Evolutionary conservation across 345 rosid genomes (phyloP).

Genomic region (Streptanthus diversifolius): DNA sequence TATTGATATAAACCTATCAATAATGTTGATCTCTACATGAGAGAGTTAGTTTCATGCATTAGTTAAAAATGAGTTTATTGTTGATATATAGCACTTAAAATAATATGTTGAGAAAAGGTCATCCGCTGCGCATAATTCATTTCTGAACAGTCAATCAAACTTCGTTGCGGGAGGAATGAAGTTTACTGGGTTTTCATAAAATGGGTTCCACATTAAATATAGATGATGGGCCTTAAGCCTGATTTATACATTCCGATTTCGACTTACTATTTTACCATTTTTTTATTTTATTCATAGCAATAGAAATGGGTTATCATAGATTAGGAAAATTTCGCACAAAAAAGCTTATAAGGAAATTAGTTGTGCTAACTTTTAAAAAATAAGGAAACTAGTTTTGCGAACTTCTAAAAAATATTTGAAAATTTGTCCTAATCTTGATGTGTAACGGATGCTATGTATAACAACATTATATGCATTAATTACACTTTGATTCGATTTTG

Average conservation of each 20-base stretch:
- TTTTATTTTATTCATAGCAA: neutral
- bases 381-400: neutral
- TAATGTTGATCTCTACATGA: neutral
- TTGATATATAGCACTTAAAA: neutral
- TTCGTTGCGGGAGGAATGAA: neutral
- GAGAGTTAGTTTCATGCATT: neutral
- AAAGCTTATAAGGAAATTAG: neutral
- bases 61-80: neutral
- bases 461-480: slow-evolving; percentile 8
- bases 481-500: slow-evolving; percentile 2
- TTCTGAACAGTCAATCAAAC: neutral
- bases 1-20: no score
- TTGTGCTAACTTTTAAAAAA: neutral
- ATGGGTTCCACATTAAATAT: neutral
- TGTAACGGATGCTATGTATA: slow-evolving; percentile 20
- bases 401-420: neutral
- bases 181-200: neutral
- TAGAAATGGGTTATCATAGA: neutral
- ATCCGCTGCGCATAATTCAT: neutral
- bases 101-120: neutral
- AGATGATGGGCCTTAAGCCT: slow-evolving; percentile 1
- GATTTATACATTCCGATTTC: neutral
- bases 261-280: neutral
- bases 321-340: no score
- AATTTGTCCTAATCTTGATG: neutral